These are phyloP conservation scores for Panaeolus cyanescens DNA, from an alignment of 768 basidiomycete genomes.

Conservation along the genomic window DNA sequence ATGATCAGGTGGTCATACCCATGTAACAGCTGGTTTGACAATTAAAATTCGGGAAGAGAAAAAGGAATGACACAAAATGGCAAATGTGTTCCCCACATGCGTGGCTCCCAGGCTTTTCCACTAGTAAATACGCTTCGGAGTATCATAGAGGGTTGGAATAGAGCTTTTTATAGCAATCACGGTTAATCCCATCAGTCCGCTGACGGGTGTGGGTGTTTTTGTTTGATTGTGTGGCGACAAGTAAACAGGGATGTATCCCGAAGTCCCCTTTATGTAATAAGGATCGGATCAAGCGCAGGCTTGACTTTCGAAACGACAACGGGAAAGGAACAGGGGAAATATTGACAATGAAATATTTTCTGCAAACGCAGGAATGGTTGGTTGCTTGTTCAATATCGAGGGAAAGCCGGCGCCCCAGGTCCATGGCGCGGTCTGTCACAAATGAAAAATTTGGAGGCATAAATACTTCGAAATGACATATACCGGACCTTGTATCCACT, in stretches of 20 bases:
- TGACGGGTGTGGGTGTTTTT: conserved; percentile 18
- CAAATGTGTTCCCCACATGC: neutral
- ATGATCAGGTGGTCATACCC: conserved; percentile 2
- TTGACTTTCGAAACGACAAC: neutral
- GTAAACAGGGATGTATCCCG: conserved; percentile 16
- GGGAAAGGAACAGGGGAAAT: neutral
- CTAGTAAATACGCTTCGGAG: neutral
- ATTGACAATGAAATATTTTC: neutral
- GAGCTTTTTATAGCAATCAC: conserved; percentile 1
- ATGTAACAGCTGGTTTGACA: neutral
- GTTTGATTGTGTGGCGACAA: conserved; percentile 11
- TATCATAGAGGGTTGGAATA: neutral
- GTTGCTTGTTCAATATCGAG: neutral
- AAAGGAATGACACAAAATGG: neutral
- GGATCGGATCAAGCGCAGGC: neutral
- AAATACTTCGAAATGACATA: conserved; percentile 9
- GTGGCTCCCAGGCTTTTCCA: conserved; percentile 1
- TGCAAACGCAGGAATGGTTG: neutral
- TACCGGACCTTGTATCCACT: neutral
- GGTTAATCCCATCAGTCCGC: conserved; percentile 1
- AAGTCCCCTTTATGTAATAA: neutral
- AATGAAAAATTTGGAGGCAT: conserved; percentile 7
- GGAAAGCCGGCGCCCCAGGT: neutral
- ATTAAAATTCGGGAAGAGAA: conserved; percentile 1
- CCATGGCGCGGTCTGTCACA: neutral